Conservation (phyloP, 148 eudicot genomes). For the Limonium bicolor region DNA sequence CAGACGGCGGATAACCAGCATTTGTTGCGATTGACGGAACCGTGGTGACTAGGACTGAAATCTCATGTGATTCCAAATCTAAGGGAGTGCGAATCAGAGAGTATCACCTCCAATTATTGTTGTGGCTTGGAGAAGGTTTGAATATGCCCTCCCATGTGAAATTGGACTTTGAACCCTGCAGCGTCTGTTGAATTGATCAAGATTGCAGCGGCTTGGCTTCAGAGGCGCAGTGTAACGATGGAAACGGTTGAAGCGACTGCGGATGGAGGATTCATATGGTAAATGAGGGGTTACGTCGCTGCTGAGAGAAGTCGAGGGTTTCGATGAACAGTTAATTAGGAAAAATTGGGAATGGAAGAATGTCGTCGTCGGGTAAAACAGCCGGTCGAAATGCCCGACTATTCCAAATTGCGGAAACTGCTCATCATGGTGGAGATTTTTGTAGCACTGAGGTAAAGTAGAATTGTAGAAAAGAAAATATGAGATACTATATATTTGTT, state of each 20-base stretch:
- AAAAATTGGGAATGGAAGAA: no score
- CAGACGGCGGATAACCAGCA: constrained; percentile 7
- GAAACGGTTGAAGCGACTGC: constrained; percentile 1
- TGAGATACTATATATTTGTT: no score
- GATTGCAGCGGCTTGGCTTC: not conserved
- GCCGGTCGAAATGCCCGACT: no score
- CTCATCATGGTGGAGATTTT: no score
- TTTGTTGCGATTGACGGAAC: not conserved
- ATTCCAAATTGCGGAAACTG: no score
- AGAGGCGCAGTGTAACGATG: no score
- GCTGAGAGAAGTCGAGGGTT: no score
- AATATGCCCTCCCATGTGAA: constrained; percentile 4
- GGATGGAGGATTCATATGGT: not conserved
- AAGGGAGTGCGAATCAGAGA: not conserved
- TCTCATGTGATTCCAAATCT: not conserved
- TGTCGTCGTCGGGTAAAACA: no score
- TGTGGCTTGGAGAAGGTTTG: constrained; percentile 1
- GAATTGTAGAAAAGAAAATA: no score
- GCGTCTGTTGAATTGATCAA: not conserved
- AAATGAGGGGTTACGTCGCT: constrained; percentile 3
- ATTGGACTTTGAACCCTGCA: not conserved
- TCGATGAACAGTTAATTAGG: no score
- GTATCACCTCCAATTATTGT: not conserved
- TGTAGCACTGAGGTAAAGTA: no score
- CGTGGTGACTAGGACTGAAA: not conserved